These are phyloP conservation scores for Lodderomyces margitis DNA, from an alignment of 1,139 yeast genomes.

Conservation along the genomic window DNA sequence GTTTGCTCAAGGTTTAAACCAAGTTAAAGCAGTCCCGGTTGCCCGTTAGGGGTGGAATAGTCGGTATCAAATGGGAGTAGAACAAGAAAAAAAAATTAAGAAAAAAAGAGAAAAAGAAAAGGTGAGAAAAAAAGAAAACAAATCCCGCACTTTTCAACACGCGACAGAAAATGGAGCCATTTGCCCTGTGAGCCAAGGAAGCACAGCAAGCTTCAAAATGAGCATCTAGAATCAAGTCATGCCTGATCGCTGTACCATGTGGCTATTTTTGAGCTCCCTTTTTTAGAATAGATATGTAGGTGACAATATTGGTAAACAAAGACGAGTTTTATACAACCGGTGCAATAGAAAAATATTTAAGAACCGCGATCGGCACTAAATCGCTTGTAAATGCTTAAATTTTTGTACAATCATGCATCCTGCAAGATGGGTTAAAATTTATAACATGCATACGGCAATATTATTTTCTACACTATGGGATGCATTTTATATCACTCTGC, in stretches of 20 bases:
- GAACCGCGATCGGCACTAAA: constrained; percentile 1
- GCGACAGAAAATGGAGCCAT: neutral
- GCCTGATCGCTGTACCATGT: too few species aligned
- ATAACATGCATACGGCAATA: neutral
- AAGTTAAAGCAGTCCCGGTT: too few species aligned
- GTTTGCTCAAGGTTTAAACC: too few species aligned
- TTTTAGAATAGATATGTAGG: too few species aligned
- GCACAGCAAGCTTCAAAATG: neutral
- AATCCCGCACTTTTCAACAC: neutral
- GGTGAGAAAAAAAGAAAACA: neutral
- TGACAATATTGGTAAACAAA: neutral
- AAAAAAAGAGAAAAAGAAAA: neutral
- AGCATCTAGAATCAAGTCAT: neutral
- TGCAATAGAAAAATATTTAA: neutral
- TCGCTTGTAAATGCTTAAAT: neutral
- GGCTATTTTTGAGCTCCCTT: too few species aligned
- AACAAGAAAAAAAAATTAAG: neutral
- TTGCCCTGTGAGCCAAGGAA: neutral
- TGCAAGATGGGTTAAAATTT: neutral
- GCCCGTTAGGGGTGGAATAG: neutral
- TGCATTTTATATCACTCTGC: constrained; percentile 1
- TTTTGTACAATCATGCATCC: constrained; percentile 1
- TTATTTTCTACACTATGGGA: neutral
- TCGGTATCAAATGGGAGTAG: neutral
- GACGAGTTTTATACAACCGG: neutral